Conservation (phyloP, 306 rosid species). For the Boehmeria nivea region DNA sequence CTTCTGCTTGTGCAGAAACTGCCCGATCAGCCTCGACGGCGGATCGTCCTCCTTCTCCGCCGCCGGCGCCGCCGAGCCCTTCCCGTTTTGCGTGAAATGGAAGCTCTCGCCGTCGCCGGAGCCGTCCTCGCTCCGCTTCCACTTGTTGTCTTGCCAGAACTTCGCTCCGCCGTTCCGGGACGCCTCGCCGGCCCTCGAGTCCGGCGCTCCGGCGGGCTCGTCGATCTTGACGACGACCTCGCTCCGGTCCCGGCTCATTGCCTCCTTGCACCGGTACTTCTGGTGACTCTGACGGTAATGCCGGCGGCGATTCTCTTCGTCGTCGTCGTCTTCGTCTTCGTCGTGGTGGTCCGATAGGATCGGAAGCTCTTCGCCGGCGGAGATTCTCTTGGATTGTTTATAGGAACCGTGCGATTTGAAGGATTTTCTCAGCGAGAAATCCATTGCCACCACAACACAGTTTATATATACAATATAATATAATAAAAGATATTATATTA, state of each 20-base stretch:
- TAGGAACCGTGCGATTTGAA: too few species aligned
- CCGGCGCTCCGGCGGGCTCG: too few species aligned
- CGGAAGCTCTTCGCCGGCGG: slow-evolving; percentile 49
- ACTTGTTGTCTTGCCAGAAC: slow-evolving; percentile 60
- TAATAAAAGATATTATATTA: too few species aligned
- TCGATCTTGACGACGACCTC: too few species aligned
- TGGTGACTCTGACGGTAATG: too few species aligned
- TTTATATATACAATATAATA: background rate
- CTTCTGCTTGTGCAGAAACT: slow-evolving; percentile 63
- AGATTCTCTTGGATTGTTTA: too few species aligned
- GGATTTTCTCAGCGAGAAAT: slow-evolving; percentile 51
- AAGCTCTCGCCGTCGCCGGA: slow-evolving; percentile 36
- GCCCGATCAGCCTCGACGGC: slow-evolving; percentile 68
- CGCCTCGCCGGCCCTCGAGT: too few species aligned
- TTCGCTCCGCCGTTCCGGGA: background rate
- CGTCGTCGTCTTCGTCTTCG: background rate
- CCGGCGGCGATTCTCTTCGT: background rate
- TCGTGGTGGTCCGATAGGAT: slow-evolving; percentile 47
- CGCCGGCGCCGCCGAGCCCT: background rate
- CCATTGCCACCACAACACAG: slow-evolving; percentile 30
- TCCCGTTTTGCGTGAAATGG: slow-evolving; percentile 28
- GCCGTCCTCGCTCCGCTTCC: slow-evolving; percentile 23
- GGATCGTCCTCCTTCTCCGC: slow-evolving; percentile 48
- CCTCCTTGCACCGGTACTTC: too few species aligned
- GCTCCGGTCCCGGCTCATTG: too few species aligned